These are phyloP conservation scores for Chrysoporthe deuterocubensis DNA, from an alignment of 2,329 filamentous ascomycete species.

Conservation along the genomic window DNA sequence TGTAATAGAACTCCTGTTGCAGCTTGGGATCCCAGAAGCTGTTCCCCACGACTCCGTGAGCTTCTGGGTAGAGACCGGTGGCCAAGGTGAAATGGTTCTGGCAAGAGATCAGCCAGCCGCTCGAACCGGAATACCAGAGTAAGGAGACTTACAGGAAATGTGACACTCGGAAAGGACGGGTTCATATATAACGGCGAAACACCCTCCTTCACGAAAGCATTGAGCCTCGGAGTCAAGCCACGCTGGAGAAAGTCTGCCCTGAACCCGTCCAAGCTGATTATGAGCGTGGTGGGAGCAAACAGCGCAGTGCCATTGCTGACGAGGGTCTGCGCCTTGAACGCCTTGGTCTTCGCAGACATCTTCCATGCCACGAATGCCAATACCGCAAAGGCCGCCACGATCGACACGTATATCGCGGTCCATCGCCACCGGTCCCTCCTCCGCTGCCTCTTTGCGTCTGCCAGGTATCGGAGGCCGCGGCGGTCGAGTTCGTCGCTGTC, in stretches of 20 bases:
- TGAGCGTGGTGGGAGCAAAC: slow-evolving; percentile 88
- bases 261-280: slow-evolving; percentile 95
- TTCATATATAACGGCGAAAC: slow-evolving; percentile 92
- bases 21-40: slow-evolving; percentile 87
- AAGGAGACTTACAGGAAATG: slow-evolving; percentile 66
- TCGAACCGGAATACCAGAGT: neutral
- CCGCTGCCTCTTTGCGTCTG: slow-evolving; percentile 52
- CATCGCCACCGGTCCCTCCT: slow-evolving; percentile 58
- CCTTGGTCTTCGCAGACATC: slow-evolving; percentile 52
- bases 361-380: slow-evolving; percentile 63
- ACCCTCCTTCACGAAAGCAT: slow-evolving; percentile 77
- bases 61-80: slow-evolving; percentile 90
- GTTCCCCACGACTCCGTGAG: slow-evolving; percentile 91
- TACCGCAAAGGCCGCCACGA: slow-evolving; percentile 58
- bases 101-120: neutral
- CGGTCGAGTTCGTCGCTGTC: slow-evolving; percentile 63
- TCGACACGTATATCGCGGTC: slow-evolving; percentile 57
- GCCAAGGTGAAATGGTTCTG: slow-evolving; percentile 88
- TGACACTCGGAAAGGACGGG: slow-evolving; percentile 93
- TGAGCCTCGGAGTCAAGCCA: slow-evolving; percentile 81
- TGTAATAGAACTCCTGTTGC: slow-evolving; percentile 85
- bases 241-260: slow-evolving; percentile 89
- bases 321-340: slow-evolving; percentile 39
- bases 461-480: slow-evolving; percentile 52
- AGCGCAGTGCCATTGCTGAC: slow-evolving; percentile 83